phyloP scores from a whole-genome alignment of 2,329 filamentous ascomycete species.

The Tolypocladium sp. region DNA sequence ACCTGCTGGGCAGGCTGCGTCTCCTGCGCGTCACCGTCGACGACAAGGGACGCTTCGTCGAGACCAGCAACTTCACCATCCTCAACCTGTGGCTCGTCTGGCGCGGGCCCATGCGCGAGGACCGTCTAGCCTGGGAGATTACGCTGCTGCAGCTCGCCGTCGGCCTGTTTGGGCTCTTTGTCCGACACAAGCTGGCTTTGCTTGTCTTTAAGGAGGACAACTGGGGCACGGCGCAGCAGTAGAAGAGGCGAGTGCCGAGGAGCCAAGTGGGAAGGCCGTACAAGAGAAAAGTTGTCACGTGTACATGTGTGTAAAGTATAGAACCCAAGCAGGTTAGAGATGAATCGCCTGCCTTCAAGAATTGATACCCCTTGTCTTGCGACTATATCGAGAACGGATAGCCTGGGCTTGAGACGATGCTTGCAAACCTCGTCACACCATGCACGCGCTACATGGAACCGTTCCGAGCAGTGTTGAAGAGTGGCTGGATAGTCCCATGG shows the following conservation, averaged over 20 bases:
- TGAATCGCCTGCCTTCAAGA: neutral
- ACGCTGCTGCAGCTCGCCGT: slow-evolving; percentile 66
- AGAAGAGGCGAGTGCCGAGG: neutral
- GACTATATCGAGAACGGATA: neutral
- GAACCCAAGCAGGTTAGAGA: neutral
- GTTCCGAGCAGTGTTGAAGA: neutral
- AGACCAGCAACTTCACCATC: slow-evolving; percentile 85
- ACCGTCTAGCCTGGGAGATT: slow-evolving; percentile 71
- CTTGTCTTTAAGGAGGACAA: slow-evolving; percentile 91
- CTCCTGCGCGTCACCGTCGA: slow-evolving; percentile 62
- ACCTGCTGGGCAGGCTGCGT: slow-evolving; percentile 57
- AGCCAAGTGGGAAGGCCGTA: too few relatives aligned
- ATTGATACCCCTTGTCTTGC: neutral
- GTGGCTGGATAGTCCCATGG: neutral
- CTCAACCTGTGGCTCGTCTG: slow-evolving; percentile 95
- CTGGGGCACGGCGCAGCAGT: slow-evolving; percentile 30
- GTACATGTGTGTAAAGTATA: neutral
- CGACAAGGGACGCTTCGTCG: slow-evolving; percentile 59
- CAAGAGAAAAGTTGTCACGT: neutral
- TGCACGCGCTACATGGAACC: neutral
- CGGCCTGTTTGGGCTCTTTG: slow-evolving; percentile 75
- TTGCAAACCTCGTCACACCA: neutral
- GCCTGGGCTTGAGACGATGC: neutral
- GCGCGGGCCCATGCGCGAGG: slow-evolving; percentile 85
- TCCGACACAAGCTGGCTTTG: slow-evolving; percentile 76